Evolutionary conservation across 495 filamentous ascomycete genomes (phyloP).

Genomic region (Penicillium coprophilum): DNA sequence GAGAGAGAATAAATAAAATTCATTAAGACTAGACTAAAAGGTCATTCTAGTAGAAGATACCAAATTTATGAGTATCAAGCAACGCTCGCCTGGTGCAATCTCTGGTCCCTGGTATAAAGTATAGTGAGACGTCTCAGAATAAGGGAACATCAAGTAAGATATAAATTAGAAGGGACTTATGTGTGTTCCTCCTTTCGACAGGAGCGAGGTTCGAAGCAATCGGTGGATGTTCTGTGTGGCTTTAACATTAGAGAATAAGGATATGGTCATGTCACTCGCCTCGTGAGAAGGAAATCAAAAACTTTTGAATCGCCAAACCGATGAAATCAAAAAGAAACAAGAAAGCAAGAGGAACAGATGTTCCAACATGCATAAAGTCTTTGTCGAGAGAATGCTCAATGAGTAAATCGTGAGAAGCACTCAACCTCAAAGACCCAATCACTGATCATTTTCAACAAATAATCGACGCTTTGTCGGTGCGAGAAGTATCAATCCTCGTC

Average conservation of each 20-base stretch:
- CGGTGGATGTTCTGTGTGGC: neutral
- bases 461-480: constrained; percentile 28
- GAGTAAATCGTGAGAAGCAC: neutral
- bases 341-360: neutral
- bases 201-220: neutral
- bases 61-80: neutral
- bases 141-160: neutral
- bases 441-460: constrained; percentile 14
- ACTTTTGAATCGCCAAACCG: constrained; percentile 14
- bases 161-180: neutral
- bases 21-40: constrained; percentile 1
- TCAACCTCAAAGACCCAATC: neutral
- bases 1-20: neutral
- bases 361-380: neutral
- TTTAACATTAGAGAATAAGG: constrained; percentile 15
- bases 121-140: neutral
- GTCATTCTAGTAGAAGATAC: neutral
- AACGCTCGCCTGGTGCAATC: constrained; percentile 5
- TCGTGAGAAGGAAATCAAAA: constrained; percentile 4
- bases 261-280: constrained; percentile 7
- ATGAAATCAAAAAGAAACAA: neutral
- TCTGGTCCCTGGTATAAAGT: neutral
- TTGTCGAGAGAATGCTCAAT: neutral
- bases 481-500: constrained; percentile 25
- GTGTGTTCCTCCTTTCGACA: neutral